Evolutionary conservation across 371 early-diverging fungal species (phyloP), one percentile per base, ranked within the genome.

Genomic region (Dinochytrium kinnereticum): DNA sequence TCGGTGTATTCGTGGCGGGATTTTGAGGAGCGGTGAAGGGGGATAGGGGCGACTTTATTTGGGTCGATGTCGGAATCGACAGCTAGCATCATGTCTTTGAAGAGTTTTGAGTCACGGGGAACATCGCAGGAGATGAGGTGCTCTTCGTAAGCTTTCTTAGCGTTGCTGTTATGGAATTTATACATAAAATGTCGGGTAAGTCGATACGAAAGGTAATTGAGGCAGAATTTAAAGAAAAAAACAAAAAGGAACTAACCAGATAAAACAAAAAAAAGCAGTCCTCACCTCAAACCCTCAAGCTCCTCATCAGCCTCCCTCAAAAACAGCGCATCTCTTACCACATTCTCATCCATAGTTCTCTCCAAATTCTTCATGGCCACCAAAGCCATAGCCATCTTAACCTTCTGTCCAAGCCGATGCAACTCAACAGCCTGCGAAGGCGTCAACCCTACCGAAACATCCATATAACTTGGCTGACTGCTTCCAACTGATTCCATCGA

Each of bases 361-460:
- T 74, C 78, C 28, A 78, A 24, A 24, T 64, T 66, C 40, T 75
- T 74, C 75, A 78, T 75, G 24, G 78, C 78, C 1, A 72, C 36
- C 40, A 78, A 34, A 19, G 78, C 75, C 51, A 65, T 72, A 17
- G 72, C 78, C 36, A 68, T 39, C 51, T 78, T 78, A 37, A 75
- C 71, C 37, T 64, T 68, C 73, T 78, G 68, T 2, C 66, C 78
- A 3, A 72, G 57, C 10, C 61, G 50, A 65, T 78, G 36, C n/a
- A 75, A 69, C 59, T 78, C 73, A 2, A 75, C 26, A 13, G 78
- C 78, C 55, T 78, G 75, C 0, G 33, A 59, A 7, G 78, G 78
- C 0, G 75, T 75, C 28, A 78, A 31, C 0, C 40, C 70, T 10
- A 24, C 39, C 10, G 33, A 5, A 5, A 40, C 10, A 37, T 70